These are phyloP conservation scores for Friedmanniomyces endolithicus DNA, from an alignment of 495 filamentous ascomycete genomes.

Conservation along the genomic window DNA sequence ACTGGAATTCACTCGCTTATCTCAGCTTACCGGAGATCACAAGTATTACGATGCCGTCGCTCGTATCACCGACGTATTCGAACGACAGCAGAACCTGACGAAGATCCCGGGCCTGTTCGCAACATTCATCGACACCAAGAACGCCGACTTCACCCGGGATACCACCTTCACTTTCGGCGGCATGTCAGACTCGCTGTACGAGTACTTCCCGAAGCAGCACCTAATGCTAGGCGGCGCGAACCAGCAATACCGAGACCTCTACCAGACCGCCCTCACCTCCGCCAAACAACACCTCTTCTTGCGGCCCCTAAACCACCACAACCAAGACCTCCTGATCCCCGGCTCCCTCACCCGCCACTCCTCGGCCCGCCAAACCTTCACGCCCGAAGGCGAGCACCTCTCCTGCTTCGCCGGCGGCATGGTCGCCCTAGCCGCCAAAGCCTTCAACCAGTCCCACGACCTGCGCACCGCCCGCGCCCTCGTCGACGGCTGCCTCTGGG, in stretches of 20 bases:
- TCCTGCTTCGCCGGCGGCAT: constrained; percentile 50
- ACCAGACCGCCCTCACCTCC: constrained; percentile 24
- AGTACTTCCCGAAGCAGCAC: constrained; percentile 30
- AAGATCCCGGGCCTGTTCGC: background rate
- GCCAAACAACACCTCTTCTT: constrained; percentile 34
- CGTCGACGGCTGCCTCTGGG: constrained; percentile 25
- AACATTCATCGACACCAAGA: constrained; percentile 19
- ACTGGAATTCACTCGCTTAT: constrained; percentile 29
- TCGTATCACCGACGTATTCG: constrained; percentile 24
- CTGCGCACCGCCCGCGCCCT: constrained; percentile 56
- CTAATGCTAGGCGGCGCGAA: constrained; percentile 21
- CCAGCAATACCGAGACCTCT: constrained; percentile 36
- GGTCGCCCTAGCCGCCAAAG: constrained; percentile 40
- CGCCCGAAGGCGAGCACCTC: constrained; percentile 41
- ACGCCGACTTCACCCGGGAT: constrained; percentile 13
- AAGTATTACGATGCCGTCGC: constrained; percentile 30
- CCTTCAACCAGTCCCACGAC: constrained; percentile 38
- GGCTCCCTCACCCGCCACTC: background rate
- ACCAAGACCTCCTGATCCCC: constrained; percentile 30
- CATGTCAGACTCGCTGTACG: constrained; percentile 31
- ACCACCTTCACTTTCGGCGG: constrained; percentile 26
- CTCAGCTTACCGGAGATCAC: constrained; percentile 29
- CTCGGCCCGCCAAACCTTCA: background rate
- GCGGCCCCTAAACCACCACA: constrained; percentile 34
- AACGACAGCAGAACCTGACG: constrained; percentile 14